Evolutionary conservation across 371 early-diverging fungal genomes (phyloP).

Genomic region (Rhizopus arrhizus): DNA sequence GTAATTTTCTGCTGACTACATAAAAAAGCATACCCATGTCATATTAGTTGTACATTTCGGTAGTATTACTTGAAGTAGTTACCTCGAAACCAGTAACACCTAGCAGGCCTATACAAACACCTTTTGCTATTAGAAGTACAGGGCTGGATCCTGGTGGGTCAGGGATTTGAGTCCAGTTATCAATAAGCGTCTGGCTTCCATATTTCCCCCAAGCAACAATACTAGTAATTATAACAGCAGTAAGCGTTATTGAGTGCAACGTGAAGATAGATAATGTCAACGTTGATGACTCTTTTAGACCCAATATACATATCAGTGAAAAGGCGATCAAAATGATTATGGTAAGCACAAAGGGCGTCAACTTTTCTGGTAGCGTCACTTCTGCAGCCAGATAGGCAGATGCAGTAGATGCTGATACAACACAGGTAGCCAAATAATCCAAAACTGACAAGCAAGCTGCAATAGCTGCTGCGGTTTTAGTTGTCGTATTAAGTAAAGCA

Average conservation of each 20-base stretch:
- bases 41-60: neutral
- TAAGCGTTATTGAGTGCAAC: slow-evolving; percentile 44
- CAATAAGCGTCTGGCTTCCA: slow-evolving; percentile 42
- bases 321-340: slow-evolving; percentile 47
- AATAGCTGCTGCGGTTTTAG: slow-evolving; percentile 52
- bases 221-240: slow-evolving; percentile 44
- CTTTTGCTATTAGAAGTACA: slow-evolving; percentile 44
- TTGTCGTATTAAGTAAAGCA: slow-evolving; percentile 48
- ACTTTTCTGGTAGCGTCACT: slow-evolving; percentile 31
- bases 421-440: slow-evolving; percentile 58
- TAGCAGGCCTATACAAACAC: slow-evolving; percentile 61
- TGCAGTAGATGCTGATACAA: slow-evolving; percentile 60
- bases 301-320: slow-evolving; percentile 37
- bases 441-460: slow-evolving; percentile 54
- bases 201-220: slow-evolving; percentile 37
- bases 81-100: slow-evolving; percentile 61
- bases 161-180: slow-evolving; percentile 46
- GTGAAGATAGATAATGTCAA: slow-evolving; percentile 48
- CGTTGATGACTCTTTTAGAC: slow-evolving; percentile 51
- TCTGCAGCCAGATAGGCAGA: slow-evolving; percentile 54
- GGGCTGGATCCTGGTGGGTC: slow-evolving; percentile 34
- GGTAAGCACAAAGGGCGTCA: slow-evolving; percentile 43
- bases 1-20: slow-evolving; percentile 48
- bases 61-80: neutral
- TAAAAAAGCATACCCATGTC: neutral